phyloP scores from a whole-genome alignment of 2,329 filamentous ascomycete species.

The Nakataea oryzae region DNA sequence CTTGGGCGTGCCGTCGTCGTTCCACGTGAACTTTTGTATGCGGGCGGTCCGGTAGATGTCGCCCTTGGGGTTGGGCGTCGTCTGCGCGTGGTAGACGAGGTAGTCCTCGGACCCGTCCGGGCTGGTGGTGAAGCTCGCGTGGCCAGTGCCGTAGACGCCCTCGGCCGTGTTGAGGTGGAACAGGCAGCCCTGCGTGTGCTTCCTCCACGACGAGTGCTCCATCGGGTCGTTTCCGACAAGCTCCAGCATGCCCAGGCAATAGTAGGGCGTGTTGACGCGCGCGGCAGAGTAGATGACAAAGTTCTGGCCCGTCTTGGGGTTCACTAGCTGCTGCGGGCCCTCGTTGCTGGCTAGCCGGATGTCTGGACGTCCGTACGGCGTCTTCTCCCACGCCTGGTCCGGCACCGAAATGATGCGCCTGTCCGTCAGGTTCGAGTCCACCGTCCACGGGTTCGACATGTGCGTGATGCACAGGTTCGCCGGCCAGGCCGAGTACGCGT shows the following conservation, averaged over 20 bases:
- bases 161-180: constrained; percentile 22
- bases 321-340: constrained; percentile 23
- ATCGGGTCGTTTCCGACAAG: constrained; percentile 23
- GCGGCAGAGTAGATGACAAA: constrained; percentile 25
- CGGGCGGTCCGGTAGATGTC: constrained; percentile 19
- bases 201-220: constrained; percentile 23
- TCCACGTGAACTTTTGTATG: constrained; percentile 22
- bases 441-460: constrained; percentile 22
- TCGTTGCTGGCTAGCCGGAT: constrained; percentile 23
- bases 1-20: constrained; percentile 20
- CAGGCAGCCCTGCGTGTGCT: constrained; percentile 21
- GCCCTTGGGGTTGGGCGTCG: constrained; percentile 18
- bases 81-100: constrained; percentile 24
- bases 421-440: constrained; percentile 19
- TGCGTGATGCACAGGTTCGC: constrained; percentile 24
- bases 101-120: constrained; percentile 21
- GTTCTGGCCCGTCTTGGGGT: constrained; percentile 22
- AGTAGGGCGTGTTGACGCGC: constrained; percentile 25
- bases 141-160: constrained; percentile 22
- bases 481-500: constrained; percentile 22
- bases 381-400: constrained; percentile 23
- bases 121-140: constrained; percentile 22
- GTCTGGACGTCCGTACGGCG: constrained; percentile 20
- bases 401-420: constrained; percentile 22
- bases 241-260: constrained; percentile 24